These are phyloP conservation scores for Naegleria lovaniensis DNA, from an alignment of 208 protist genomes.

Conservation along the genomic window DNA sequence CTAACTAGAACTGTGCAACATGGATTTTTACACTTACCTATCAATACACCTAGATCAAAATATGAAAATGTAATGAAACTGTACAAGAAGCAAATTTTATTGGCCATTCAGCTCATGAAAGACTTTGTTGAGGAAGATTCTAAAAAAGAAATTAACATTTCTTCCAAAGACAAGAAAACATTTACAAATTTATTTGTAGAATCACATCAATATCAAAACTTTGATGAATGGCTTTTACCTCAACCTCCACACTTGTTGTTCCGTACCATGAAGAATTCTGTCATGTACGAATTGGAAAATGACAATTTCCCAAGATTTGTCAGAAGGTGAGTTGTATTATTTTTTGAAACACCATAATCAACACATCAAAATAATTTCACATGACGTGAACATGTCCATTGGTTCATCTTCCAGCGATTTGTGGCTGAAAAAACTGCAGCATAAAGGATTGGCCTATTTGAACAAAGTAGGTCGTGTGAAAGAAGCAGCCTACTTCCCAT, in stretches of 20 bases:
- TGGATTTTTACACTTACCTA: neutral
- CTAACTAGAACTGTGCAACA: neutral
- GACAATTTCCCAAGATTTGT: neutral
- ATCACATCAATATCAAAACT: neutral
- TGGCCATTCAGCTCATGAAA: neutral
- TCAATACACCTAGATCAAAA: neutral
- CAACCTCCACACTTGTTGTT: neutral
- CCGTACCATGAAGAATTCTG: neutral
- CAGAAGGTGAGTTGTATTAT: neutral
- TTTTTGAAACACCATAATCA: no score
- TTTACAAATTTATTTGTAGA: neutral
- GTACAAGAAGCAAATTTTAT: neutral
- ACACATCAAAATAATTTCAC: no score
- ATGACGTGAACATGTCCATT: no score
- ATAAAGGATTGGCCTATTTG: neutral
- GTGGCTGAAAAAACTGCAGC: neutral
- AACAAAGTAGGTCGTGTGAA: neutral
- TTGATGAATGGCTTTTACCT: neutral
- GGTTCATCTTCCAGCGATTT: neutral
- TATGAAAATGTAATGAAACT: neutral
- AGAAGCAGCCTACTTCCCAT: neutral
- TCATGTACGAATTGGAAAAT: slow-evolving; percentile 13
- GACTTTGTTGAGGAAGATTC: neutral
- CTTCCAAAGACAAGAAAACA: neutral
- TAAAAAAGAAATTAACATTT: neutral